Conservation (phyloP, 306 rosid genomes). For the Pterocarpus santalinus region DNA sequence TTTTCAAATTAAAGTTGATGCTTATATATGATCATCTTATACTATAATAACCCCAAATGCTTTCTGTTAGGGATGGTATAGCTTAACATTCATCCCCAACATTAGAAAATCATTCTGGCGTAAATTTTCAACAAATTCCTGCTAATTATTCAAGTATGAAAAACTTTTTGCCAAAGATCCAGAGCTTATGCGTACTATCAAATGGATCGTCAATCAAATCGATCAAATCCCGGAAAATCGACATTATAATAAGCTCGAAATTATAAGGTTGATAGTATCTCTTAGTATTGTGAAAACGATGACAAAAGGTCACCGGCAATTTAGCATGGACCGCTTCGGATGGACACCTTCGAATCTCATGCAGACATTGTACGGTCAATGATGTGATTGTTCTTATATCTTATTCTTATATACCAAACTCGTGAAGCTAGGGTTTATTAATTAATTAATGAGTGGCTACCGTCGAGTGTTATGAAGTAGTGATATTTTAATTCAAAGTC, state of each 20-base stretch:
- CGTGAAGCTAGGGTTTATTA: background rate
- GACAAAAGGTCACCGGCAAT: background rate
- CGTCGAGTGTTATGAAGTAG: background rate
- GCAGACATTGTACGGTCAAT: background rate
- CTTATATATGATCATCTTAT: no score
- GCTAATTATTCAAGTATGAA: no score
- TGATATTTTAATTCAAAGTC: background rate
- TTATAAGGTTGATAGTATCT: no score
- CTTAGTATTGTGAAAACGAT: background rate
- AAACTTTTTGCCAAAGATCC: no score
- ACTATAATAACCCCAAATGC: no score
- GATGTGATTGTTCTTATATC: conserved; percentile 9
- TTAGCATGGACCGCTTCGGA: background rate
- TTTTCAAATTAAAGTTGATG: no score
- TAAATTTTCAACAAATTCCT: no score
- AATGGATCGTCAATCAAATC: background rate
- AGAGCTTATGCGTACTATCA: background rate
- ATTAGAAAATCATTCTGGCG: no score
- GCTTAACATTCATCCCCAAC: no score
- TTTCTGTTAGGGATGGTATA: no score
- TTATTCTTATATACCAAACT: background rate
- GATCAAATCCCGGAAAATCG: background rate
- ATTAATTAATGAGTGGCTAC: background rate
- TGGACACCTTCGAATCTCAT: background rate
- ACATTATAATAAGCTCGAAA: background rate